Conservation (phyloP, 305 asterid species). For the Fraxinus platypoda region DNA sequence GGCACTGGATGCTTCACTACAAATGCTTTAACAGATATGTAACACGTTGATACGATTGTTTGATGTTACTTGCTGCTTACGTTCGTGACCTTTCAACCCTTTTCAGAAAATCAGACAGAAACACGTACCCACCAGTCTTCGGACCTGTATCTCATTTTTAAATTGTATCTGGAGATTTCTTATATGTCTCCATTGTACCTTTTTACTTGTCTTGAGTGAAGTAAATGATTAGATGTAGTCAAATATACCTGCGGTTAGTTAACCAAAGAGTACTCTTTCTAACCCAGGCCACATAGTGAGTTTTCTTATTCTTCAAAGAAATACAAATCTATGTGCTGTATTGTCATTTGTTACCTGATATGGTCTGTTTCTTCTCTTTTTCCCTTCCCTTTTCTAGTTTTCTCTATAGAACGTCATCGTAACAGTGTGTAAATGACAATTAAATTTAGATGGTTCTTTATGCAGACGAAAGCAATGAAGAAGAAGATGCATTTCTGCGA, state of each 20-base stretch:
- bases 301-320: background rate
- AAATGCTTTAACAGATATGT: background rate
- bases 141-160: background rate
- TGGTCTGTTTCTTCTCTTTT: slow-evolving; percentile 7
- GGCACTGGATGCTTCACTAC: background rate
- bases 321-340: background rate
- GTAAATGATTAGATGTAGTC: background rate
- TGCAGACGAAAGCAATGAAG: slow-evolving; percentile 52
- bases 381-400: slow-evolving; percentile 15
- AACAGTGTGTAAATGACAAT: slow-evolving; percentile 16
- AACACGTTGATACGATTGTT: background rate
- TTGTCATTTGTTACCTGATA: background rate
- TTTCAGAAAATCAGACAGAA: background rate
- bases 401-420: background rate
- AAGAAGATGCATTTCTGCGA: slow-evolving; percentile 67
- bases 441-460: slow-evolving; percentile 24
- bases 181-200: background rate
- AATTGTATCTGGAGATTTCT: background rate
- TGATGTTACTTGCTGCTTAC: background rate
- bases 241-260: background rate
- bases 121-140: background rate
- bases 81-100: background rate
- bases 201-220: background rate
- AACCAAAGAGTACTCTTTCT: background rate
- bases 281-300: background rate